Evolutionary conservation across 768 basidiomycete genomes (phyloP).

Genomic region (Phylloporus rhodoxanthus): DNA sequence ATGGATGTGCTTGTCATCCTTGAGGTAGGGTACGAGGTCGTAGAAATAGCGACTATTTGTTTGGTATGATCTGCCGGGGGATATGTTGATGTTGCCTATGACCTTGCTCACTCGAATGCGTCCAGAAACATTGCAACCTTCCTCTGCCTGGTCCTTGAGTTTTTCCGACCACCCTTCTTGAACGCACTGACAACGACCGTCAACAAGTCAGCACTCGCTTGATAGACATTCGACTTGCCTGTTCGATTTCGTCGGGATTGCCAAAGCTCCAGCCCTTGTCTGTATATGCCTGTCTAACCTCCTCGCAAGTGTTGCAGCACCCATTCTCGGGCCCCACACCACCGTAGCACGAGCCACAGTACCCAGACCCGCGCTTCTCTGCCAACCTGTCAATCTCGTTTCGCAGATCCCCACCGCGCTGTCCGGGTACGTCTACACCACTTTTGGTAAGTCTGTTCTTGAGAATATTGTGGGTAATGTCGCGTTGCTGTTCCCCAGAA

Average conservation of each 20-base stretch:
- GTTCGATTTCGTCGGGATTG: constrained; percentile 86
- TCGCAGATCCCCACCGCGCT: constrained; percentile 56
- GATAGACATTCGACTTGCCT: constrained; percentile 47
- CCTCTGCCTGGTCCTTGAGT: constrained; percentile 83
- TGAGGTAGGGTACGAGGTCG: constrained; percentile 91
- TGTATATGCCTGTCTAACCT: constrained; percentile 85
- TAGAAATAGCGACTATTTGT: constrained; percentile 70
- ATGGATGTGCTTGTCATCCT: constrained; percentile 81
- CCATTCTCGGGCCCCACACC: constrained; percentile 68
- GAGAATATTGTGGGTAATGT: constrained; percentile 81
- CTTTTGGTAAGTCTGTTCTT: constrained; percentile 69
- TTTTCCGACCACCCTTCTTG: constrained; percentile 94
- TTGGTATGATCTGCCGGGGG: constrained; percentile 95
- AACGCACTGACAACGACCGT: constrained; percentile 56
- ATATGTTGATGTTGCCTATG: constrained; percentile 90
- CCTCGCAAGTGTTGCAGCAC: constrained; percentile 96
- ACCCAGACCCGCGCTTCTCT: constrained; percentile 50
- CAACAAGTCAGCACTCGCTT: not conserved
- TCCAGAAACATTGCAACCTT: constrained; percentile 93
- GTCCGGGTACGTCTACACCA: constrained; percentile 55
- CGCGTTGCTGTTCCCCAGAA: constrained; percentile 89
- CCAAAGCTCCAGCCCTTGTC: constrained; percentile 93
- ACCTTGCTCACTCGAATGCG: constrained; percentile 95
- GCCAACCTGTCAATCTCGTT: constrained; percentile 85
- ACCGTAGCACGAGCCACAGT: constrained; percentile 97